Base-by-base conservation (phyloP, 345 rosid genomes). In the Eucalyptus fibrosa region DNA sequence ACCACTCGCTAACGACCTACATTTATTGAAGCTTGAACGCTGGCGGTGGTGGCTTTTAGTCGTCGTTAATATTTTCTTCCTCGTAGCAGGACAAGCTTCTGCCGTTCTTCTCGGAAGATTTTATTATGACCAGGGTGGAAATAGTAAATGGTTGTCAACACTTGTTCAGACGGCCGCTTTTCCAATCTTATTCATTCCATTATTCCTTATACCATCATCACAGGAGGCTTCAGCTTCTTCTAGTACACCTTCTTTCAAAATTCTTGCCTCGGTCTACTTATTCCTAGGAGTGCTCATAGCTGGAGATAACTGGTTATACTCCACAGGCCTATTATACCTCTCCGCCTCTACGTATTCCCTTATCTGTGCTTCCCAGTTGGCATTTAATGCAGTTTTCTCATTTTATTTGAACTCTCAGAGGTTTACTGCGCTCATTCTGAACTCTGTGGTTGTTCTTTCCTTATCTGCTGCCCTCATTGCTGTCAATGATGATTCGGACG, bases 291-390 rank as follows among this genome's bases (percentile, higher is more conserved):
- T 89, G 4, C 62, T 95, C 87, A 87, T 95, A 55, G 97, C 95
- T 21, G 95, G 95, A 24, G 97, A 96, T 91, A 94, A 95, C 91
- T 87, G 94, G 93, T 65, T 96, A 69, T 96, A 95, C 90, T 95
- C 99, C 37, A 34, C 90, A 56, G 99, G 99, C 50, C 96, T 97
- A 77, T 89, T 92, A 88, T 94, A 95, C 91, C 98, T 97, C 72
- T 93, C 98, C 3, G 96, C 96, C 88, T 97, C 99, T 53, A 95
- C 99, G 23, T 97, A 95, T 88, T 96, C 99, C 21, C 95, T 97
- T 60, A 92, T 94, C 32, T 97, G 97, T 87, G 97, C 96, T 13
- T 92, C 96, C 85, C 99, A 97, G 72, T 91, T 97, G 86, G 95
- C 95, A 55, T 97, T 95, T 86, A 97, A 96, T 92, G 96, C 96